Percentiles rank a stretch among this genome's conserved stretches.
phyloP scores from a whole-genome alignment of 257 asterid genomes.

The Solanum pennellii region DNA sequence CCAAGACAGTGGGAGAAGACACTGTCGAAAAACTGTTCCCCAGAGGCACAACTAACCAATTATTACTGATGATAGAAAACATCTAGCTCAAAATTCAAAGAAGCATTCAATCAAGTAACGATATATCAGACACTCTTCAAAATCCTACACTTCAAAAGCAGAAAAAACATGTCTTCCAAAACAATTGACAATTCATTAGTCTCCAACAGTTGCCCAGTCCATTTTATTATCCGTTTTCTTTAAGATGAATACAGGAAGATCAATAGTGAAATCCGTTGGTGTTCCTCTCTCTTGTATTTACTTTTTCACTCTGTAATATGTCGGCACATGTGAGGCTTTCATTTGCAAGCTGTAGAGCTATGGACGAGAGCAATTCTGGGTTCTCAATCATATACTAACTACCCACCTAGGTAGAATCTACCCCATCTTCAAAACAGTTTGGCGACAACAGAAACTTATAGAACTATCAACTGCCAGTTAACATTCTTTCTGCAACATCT shows the following conservation, averaged over 20 bases:
- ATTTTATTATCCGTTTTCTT: neutral
- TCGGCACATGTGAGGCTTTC: neutral
- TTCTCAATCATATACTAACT: neutral
- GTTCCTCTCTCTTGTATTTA: neutral
- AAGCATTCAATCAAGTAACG: neutral
- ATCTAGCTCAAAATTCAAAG: neutral
- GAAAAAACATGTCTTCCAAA: neutral
- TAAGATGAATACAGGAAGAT: neutral
- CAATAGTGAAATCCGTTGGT: neutral
- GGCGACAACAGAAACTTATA: neutral
- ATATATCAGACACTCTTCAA: neutral
- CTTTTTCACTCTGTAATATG: neutral
- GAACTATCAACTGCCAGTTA: neutral
- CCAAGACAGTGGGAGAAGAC: neutral
- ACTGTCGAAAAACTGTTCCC: neutral
- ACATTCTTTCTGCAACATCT: neutral
- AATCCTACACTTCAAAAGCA: neutral
- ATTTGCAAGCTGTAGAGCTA: neutral
- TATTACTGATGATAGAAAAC: neutral
- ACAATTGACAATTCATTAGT: neutral
- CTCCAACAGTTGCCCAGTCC: neutral
- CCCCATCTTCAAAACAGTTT: neutral
- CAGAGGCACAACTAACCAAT: neutral
- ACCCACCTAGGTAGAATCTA: too few species aligned
- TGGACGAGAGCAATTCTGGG: neutral